Evolutionary conservation across 176 grass and related monocot genomes (phyloP).

Genomic region (Puya raimondii): DNA sequence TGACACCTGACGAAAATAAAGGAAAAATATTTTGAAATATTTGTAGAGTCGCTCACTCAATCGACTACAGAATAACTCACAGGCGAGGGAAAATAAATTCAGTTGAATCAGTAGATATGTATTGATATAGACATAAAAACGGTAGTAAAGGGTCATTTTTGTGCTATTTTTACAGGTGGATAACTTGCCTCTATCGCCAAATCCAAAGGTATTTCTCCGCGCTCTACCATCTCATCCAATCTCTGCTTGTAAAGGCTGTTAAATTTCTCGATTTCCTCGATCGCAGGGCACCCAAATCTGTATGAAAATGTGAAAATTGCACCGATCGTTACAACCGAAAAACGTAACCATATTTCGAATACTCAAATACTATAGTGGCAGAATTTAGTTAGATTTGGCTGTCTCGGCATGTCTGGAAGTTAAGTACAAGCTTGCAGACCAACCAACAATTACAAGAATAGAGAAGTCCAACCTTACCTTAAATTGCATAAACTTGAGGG

Average conservation of each 20-base stretch:
- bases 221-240: conserved; percentile 63
- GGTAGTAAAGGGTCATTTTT: too few relatives aligned
- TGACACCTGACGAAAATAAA: conserved; percentile 45
- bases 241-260: conserved; percentile 62
- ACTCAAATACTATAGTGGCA: background rate
- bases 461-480: too few relatives aligned
- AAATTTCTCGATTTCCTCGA: conserved; percentile 78
- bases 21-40: background rate
- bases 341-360: background rate
- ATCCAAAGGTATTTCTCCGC: conserved; percentile 69
- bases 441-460: too few relatives aligned
- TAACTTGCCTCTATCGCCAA: conserved; percentile 64
- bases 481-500: too few relatives aligned
- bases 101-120: too few relatives aligned
- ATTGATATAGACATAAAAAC: too few relatives aligned
- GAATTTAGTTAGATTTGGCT: too few relatives aligned
- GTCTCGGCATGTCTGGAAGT: too few relatives aligned
- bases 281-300: conserved; percentile 75
- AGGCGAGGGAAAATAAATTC: too few relatives aligned
- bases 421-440: too few relatives aligned
- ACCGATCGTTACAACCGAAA: background rate
- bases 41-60: background rate
- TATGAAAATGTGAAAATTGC: background rate
- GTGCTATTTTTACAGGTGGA: background rate
- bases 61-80: too few relatives aligned